Evolutionary conservation across 805 yeast species (phyloP).

Genomic region (Priceomyces fermenticarens): DNA sequence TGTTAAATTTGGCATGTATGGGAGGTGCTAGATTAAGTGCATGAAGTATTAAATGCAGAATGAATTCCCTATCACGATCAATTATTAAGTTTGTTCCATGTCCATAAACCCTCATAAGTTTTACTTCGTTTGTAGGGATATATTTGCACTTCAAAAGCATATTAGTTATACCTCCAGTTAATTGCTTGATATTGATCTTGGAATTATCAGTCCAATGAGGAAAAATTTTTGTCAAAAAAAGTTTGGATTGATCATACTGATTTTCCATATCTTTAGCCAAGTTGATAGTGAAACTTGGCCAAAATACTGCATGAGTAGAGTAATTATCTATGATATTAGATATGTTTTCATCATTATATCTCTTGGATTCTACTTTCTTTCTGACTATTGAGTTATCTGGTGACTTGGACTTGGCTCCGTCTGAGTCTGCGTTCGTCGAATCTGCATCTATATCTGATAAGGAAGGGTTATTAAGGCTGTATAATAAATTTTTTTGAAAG

Average conservation of each 20-base stretch:
- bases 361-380: too few species aligned
- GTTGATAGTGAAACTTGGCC: conserved; percentile 42
- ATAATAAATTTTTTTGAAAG: conserved; percentile 28
- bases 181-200: conserved; percentile 36
- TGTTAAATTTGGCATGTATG: conserved; percentile 62
- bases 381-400: background rate
- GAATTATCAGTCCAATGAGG: conserved; percentile 32
- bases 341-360: conserved; percentile 4
- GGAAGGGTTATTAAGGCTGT: conserved; percentile 36
- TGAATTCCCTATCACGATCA: conserved; percentile 71
- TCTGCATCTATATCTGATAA: conserved; percentile 32
- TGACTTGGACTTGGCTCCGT: background rate
- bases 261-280: conserved; percentile 33
- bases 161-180: conserved; percentile 65
- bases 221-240: conserved; percentile 41
- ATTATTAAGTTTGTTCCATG: conserved; percentile 69
- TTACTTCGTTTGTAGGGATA: conserved; percentile 28
- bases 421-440: conserved; percentile 2
- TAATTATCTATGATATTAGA: conserved; percentile 18
- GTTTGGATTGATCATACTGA: conserved; percentile 34
- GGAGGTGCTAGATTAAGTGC: conserved; percentile 65
- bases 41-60: conserved; percentile 62
- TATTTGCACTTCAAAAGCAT: conserved; percentile 51
- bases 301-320: conserved; percentile 47
- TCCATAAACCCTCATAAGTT: conserved; percentile 70